Evolutionary conservation across 768 basidiomycete genomes (phyloP).

Genomic region (Trichaptum fuscoviolaceum): DNA sequence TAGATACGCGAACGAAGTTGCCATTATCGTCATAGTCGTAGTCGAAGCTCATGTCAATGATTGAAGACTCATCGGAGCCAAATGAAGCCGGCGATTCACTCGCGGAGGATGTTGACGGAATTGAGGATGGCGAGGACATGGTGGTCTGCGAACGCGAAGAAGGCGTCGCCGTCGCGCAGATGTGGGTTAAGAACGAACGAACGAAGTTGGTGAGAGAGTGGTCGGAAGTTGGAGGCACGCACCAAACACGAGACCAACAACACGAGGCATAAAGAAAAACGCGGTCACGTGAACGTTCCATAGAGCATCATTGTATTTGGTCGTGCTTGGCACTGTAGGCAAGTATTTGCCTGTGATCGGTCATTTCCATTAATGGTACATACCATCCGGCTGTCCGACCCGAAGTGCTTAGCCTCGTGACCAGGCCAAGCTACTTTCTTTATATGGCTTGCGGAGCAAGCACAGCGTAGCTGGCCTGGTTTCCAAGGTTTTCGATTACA

Average conservation of each 20-base stretch:
- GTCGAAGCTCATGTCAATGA: slow-evolving; percentile 64
- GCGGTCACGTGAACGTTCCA: not conserved
- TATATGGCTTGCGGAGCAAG: no score
- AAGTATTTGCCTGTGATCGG: no score
- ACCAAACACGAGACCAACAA: slow-evolving; percentile 1
- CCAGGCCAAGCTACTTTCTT: no score
- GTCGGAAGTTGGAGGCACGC: not conserved
- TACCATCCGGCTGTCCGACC: no score
- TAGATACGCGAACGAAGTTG: slow-evolving; percentile 51
- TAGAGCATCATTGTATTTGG: not conserved
- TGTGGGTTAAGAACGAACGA: not conserved
- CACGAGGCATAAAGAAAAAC: slow-evolving; percentile 1
- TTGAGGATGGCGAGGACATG: not conserved
- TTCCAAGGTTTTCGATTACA: no score
- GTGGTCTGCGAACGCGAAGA: not conserved
- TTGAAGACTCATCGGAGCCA: slow-evolving; percentile 51
- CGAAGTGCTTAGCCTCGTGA: no score
- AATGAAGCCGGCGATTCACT: not conserved
- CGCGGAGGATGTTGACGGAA: not conserved
- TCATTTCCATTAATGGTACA: no score
- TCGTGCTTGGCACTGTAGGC: not conserved
- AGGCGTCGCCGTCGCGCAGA: not conserved
- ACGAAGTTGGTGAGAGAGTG: not conserved
- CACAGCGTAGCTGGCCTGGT: no score
- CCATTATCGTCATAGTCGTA: slow-evolving; percentile 54